phyloP scores from a whole-genome alignment of 495 filamentous ascomycete genomes.

The Pseudoneurospora amorphoporcata region DNA sequence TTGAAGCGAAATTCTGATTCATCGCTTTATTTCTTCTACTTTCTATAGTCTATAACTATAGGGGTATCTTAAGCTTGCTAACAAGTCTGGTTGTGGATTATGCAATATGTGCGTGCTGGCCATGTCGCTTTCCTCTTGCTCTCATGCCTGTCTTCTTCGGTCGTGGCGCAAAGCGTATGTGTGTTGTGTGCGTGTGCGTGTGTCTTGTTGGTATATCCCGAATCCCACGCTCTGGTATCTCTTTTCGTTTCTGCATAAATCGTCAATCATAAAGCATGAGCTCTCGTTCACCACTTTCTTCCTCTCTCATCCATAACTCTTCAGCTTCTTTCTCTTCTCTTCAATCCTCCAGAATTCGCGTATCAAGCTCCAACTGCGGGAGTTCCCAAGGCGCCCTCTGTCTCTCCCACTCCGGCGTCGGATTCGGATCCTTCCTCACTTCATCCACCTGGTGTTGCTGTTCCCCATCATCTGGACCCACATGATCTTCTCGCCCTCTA shows the following conservation, averaged over 20 bases:
- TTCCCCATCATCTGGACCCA: neutral
- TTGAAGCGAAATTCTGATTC: neutral
- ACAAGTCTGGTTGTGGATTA: neutral
- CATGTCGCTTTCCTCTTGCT: neutral
- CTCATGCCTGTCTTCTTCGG: neutral
- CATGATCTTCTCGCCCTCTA: neutral
- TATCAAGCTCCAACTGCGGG: neutral
- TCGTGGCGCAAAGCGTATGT: neutral
- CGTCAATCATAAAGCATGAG: neutral
- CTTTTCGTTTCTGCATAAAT: neutral
- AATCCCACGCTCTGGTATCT: neutral
- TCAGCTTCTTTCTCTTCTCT: neutral
- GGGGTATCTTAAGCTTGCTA: neutral
- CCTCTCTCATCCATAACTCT: neutral
- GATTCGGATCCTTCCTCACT: neutral
- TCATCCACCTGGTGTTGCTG: neutral
- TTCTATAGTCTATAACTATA: neutral
- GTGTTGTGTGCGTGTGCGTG: neutral
- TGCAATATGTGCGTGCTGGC: neutral
- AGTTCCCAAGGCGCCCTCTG: neutral
- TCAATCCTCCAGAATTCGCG: neutral
- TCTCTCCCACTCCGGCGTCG: neutral
- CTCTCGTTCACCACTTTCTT: neutral
- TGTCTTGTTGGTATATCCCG: neutral
- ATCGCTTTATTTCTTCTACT: neutral